Conservation (phyloP, 495 filamentous ascomycete species). For the Tuber calosporum region DNA sequence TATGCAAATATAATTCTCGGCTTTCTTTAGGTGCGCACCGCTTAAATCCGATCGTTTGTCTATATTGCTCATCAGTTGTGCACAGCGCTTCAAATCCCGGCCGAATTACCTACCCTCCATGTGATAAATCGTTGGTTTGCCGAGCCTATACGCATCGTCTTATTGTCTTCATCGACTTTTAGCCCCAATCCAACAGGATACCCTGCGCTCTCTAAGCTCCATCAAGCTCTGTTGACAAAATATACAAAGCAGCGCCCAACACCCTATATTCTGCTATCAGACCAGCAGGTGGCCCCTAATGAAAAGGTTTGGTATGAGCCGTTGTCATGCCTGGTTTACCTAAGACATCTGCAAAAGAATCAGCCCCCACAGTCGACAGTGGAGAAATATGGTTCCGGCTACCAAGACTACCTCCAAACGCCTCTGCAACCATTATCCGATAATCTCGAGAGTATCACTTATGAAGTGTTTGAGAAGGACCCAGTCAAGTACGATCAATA, state of each 20-base stretch:
- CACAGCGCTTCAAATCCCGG: slow-evolving; percentile 69
- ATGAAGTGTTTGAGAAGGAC: slow-evolving; percentile 98
- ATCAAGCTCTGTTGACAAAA: slow-evolving; percentile 66
- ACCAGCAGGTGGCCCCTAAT: slow-evolving; percentile 2
- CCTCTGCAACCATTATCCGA: slow-evolving; percentile 91
- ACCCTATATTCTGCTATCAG: slow-evolving; percentile 39
- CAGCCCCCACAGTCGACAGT: slow-evolving; percentile 60
- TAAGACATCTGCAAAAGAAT: slow-evolving; percentile 73
- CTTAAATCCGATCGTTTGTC: slow-evolving; percentile 18
- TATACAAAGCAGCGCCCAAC: slow-evolving; percentile 56
- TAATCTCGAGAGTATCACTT: slow-evolving; percentile 93
- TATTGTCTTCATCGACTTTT: slow-evolving; percentile 61
- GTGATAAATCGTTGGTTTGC: slow-evolving; percentile 89
- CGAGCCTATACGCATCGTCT: slow-evolving; percentile 77
- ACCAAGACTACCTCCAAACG: slow-evolving; percentile 91
- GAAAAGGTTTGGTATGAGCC: slow-evolving; percentile 48
- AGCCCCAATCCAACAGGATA: slow-evolving; percentile 69
- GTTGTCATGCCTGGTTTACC: slow-evolving; percentile 66
- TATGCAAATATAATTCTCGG: slow-evolving; percentile 76
- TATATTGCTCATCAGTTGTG: slow-evolving; percentile 14
- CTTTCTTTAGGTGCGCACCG: slow-evolving; percentile 74
- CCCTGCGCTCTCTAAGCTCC: slow-evolving; percentile 70
- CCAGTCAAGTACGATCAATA: slow-evolving; percentile 98
- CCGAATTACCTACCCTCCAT: slow-evolving; percentile 62
- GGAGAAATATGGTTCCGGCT: slow-evolving; percentile 66